These are phyloP conservation scores for Davidsoniella neocaledoniae DNA, from an alignment of 2,329 filamentous ascomycete species.

Conservation along the genomic window DNA sequence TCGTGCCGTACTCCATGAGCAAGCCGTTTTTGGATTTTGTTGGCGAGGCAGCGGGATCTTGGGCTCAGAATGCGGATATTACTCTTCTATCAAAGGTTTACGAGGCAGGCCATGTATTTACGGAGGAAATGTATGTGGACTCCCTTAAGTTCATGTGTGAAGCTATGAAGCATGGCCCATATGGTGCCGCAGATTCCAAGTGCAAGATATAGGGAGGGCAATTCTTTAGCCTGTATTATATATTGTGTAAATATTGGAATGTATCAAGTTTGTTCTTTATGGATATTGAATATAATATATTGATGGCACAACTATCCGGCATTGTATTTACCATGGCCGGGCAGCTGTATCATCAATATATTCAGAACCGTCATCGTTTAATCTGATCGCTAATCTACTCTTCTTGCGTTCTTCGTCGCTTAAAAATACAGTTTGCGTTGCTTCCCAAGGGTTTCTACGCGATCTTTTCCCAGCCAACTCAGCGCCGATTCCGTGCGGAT, in stretches of 20 bases:
- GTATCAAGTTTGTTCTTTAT: too few species aligned
- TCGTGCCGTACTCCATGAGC: slow-evolving; percentile 51
- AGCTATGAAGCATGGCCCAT: slow-evolving; percentile 22
- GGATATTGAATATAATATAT: too few species aligned
- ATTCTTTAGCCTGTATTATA: too few species aligned
- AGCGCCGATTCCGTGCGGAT: slow-evolving; percentile 33
- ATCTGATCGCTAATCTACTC: slow-evolving; percentile 24
- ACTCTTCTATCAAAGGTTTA: slow-evolving; percentile 51
- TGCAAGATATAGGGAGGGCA: too few species aligned
- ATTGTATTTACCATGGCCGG: slow-evolving; percentile 24
- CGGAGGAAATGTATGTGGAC: slow-evolving; percentile 47
- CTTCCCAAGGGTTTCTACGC: slow-evolving; percentile 32
- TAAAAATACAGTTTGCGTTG: slow-evolving; percentile 23
- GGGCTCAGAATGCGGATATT: slow-evolving; percentile 34
- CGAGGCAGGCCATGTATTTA: slow-evolving; percentile 54
- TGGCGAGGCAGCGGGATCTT: slow-evolving; percentile 38
- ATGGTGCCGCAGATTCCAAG: not conserved
- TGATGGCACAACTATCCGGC: too few species aligned
- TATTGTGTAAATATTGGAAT: too few species aligned
- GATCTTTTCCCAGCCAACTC: slow-evolving; percentile 30
- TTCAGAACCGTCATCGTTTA: slow-evolving; percentile 22
- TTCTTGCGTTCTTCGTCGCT: slow-evolving; percentile 18
- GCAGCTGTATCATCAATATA: slow-evolving; percentile 22
- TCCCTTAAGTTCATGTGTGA: slow-evolving; percentile 46
- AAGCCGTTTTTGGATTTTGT: slow-evolving; percentile 46